Evolutionary conservation across 176 grass and related monocot species (phyloP).

Genomic region (Raddia guianensis): DNA sequence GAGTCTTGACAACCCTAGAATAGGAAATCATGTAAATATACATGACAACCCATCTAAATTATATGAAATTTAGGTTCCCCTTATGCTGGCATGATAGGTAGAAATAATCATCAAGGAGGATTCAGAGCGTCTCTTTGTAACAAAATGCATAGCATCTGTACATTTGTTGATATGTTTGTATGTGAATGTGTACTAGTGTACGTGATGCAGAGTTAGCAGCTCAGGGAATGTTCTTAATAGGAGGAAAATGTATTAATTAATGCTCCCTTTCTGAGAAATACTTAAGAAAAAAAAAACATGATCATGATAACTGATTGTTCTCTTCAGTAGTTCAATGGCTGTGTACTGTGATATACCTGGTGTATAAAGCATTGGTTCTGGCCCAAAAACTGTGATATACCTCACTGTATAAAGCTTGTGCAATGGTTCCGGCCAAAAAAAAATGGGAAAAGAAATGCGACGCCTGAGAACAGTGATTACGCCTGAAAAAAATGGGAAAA

Average conservation of each 20-base stretch:
- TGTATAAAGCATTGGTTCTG: no score
- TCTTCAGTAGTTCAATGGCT: not conserved
- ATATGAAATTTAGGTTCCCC: slow-evolving; percentile 20
- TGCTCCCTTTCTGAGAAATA: not conserved
- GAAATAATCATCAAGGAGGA: not conserved
- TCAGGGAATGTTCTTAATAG: not conserved
- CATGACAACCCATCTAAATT: not conserved
- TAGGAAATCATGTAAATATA: slow-evolving; percentile 33
- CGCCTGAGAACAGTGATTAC: no score
- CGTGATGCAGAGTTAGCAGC: not conserved
- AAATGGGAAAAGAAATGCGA: no score
- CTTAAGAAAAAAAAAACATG: not conserved
- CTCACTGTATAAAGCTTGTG: no score
- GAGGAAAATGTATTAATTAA: not conserved
- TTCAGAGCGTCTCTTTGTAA: not conserved
- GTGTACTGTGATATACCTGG: not conserved
- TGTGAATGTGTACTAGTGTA: not conserved
- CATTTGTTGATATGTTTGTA: not conserved
- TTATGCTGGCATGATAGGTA: not conserved
- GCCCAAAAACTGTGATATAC: no score
- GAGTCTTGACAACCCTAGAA: slow-evolving; percentile 28
- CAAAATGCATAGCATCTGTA: not conserved
- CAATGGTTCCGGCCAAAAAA: no score
- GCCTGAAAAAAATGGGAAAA: no score
- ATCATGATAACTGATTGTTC: not conserved